A percentile compares a stretch with the other conserved stretches of the same genome.
Conservation (phyloP, 2,329 filamentous ascomycete species). For the Claviceps lovelessii region DNA sequence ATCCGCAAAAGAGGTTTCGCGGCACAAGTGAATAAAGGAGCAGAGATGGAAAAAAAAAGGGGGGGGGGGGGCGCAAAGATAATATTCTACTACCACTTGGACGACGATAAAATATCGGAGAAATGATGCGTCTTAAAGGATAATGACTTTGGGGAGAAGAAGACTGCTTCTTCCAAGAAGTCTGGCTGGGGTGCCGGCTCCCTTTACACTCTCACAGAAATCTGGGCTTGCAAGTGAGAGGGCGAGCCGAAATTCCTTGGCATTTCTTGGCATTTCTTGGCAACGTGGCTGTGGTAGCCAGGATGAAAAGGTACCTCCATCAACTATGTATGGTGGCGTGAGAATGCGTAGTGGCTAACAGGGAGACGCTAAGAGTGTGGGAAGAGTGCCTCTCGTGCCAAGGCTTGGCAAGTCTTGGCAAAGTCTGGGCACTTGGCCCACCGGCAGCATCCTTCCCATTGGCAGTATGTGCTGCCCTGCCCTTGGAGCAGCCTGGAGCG, state of each 20-base stretch:
- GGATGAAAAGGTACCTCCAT: slow-evolving; percentile 3
- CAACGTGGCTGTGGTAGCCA: slow-evolving; percentile 10
- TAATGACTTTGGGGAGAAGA: neutral
- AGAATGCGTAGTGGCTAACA: neutral
- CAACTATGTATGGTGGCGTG: neutral
- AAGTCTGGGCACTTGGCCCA: slow-evolving; percentile 22
- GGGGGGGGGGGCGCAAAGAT: neutral
- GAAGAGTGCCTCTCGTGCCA: slow-evolving; percentile 19
- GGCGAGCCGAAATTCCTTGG: slow-evolving; percentile 26
- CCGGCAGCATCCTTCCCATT: slow-evolving; percentile 16
- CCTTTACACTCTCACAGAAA: slow-evolving; percentile 22
- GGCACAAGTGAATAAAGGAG: neutral
- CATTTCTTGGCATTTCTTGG: slow-evolving; percentile 14
- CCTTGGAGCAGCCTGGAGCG: neutral
- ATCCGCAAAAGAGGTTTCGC: neutral
- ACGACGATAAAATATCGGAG: neutral
- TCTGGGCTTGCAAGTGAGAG: slow-evolving; percentile 19
- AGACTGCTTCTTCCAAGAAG: slow-evolving; percentile 1
- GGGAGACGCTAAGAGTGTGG: slow-evolving; percentile 9
- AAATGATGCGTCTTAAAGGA: slow-evolving; percentile 5
- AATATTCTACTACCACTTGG: neutral
- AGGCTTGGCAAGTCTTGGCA: slow-evolving; percentile 25
- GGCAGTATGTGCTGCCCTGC: slow-evolving; percentile 5
- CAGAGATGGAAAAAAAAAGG: neutral
- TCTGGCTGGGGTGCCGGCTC: slow-evolving; percentile 15